Conservation (phyloP, 1,139 yeast species). For the Diutina mesorugosa region DNA sequence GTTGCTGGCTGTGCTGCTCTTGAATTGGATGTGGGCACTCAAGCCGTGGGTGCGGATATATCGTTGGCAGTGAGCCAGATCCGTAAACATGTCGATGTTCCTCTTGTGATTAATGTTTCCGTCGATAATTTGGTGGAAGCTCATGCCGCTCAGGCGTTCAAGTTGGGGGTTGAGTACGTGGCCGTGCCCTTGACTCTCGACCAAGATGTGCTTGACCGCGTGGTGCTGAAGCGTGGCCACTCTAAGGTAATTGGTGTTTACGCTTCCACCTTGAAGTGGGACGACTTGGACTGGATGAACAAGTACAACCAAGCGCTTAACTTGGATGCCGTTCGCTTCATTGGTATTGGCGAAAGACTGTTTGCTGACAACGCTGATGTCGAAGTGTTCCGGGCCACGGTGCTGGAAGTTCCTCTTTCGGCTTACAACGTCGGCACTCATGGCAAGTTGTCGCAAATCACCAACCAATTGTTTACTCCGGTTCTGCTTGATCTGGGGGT, state of each 20-base stretch:
- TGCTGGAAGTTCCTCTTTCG: slow-evolving; percentile 51
- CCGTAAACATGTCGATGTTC: slow-evolving; percentile 50
- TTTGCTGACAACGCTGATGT: slow-evolving; percentile 59
- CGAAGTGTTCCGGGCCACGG: slow-evolving; percentile 50
- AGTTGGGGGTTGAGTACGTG: slow-evolving; percentile 47
- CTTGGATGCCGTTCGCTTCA: slow-evolving; percentile 69
- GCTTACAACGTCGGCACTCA: slow-evolving; percentile 70
- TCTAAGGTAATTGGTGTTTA: slow-evolving; percentile 75
- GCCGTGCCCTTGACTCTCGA: slow-evolving; percentile 40
- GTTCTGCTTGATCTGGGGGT: slow-evolving; percentile 55
- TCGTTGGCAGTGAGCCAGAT: slow-evolving; percentile 63
- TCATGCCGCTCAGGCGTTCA: slow-evolving; percentile 51
- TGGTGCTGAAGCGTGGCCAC: slow-evolving; percentile 30
- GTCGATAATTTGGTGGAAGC: slow-evolving; percentile 33
- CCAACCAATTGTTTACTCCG: slow-evolving; percentile 71
- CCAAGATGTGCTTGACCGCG: slow-evolving; percentile 15
- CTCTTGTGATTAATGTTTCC: slow-evolving; percentile 65
- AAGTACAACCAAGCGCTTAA: slow-evolving; percentile 55
- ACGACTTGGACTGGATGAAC: slow-evolving; percentile 58
- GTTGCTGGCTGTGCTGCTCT: slow-evolving; percentile 68
- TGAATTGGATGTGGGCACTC: slow-evolving; percentile 61
- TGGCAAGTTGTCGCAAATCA: slow-evolving; percentile 72
- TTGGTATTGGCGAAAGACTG: slow-evolving; percentile 49
- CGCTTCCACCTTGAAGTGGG: slow-evolving; percentile 63
- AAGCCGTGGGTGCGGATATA: slow-evolving; percentile 18